Evolutionary conservation across 768 basidiomycete genomes (phyloP).

Genomic region (Leucocoprinus sp.): DNA sequence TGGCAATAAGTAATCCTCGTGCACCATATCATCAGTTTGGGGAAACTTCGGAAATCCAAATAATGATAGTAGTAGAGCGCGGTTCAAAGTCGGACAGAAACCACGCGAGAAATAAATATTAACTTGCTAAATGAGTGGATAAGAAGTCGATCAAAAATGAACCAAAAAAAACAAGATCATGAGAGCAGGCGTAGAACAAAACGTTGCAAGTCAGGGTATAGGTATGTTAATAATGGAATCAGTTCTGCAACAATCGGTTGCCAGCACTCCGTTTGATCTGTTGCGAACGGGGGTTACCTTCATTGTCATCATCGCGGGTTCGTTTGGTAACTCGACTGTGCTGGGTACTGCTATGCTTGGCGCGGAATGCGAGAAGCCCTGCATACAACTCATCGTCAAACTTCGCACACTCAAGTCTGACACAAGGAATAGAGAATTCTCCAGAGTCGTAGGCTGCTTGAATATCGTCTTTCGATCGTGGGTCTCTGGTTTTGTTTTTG

Average conservation of each 20-base stretch:
- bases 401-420: slow-evolving; percentile 35
- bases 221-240: too few relatives aligned
- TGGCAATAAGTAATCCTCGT: too few relatives aligned
- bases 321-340: slow-evolving; percentile 1
- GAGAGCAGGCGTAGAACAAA: not conserved
- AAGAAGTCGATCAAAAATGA: too few relatives aligned
- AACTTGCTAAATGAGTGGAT: too few relatives aligned
- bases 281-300: slow-evolving; percentile 3
- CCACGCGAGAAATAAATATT: too few relatives aligned
- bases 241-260: not conserved
- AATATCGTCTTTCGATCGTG: slow-evolving; percentile 25
- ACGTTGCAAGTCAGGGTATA: not conserved
- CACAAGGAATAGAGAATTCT: slow-evolving; percentile 37
- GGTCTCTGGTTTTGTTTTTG: slow-evolving; percentile 29
- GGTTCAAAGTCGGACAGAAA: too few relatives aligned
- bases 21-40: too few relatives aligned
- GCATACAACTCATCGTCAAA: slow-evolving; percentile 35
- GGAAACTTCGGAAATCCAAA: too few relatives aligned
- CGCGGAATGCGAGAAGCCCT: slow-evolving; percentile 16
- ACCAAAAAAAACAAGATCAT: not conserved
- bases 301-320: not conserved
- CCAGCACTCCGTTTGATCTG: not conserved
- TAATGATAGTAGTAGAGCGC: too few relatives aligned
- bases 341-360: not conserved
- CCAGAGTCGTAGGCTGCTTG: slow-evolving; percentile 38